These are phyloP conservation scores for Talaromyces atroroseus DNA, from an alignment of 2,329 filamentous ascomycete species.

Conservation along the genomic window DNA sequence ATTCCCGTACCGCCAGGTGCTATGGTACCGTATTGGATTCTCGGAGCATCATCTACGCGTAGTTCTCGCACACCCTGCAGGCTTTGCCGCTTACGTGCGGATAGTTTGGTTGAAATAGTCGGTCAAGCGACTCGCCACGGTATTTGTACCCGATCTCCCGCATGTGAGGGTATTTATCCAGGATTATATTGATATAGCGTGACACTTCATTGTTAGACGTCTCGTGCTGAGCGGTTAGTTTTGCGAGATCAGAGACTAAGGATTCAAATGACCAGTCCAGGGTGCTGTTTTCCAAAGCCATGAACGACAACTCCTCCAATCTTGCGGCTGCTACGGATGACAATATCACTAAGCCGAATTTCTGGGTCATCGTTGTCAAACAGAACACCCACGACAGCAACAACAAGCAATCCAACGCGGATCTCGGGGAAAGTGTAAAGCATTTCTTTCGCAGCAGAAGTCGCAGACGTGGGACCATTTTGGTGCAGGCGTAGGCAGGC, in stretches of 20 bases:
- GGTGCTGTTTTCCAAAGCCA: slow-evolving; percentile 16
- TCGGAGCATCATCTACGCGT: too few species aligned
- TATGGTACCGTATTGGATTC: slow-evolving; percentile 5
- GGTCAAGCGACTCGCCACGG: too few species aligned
- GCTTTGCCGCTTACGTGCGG: not conserved
- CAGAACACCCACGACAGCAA: slow-evolving; percentile 14
- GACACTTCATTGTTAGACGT: too few species aligned
- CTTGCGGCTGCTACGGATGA: slow-evolving; percentile 11
- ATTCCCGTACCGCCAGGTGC: slow-evolving; percentile 1
- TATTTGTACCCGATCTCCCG: too few species aligned
- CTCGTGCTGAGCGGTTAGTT: too few species aligned
- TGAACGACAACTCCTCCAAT: slow-evolving; percentile 18
- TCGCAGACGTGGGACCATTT: not conserved
- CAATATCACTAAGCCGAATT: slow-evolving; percentile 15
- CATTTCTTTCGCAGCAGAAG: not conserved
- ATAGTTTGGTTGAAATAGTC: not conserved
- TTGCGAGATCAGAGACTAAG: not conserved
- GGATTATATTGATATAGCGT: too few species aligned
- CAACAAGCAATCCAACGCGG: slow-evolving; percentile 15
- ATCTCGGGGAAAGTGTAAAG: not conserved
- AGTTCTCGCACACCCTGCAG: too few species aligned
- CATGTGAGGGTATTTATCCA: too few species aligned
- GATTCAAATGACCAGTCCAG: not conserved
- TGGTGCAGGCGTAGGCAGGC: slow-evolving; percentile 14
- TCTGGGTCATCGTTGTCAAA: not conserved